phyloP scores from a whole-genome alignment of 2,329 filamentous ascomycete species.

The Cladophialophora carrionii region DNA sequence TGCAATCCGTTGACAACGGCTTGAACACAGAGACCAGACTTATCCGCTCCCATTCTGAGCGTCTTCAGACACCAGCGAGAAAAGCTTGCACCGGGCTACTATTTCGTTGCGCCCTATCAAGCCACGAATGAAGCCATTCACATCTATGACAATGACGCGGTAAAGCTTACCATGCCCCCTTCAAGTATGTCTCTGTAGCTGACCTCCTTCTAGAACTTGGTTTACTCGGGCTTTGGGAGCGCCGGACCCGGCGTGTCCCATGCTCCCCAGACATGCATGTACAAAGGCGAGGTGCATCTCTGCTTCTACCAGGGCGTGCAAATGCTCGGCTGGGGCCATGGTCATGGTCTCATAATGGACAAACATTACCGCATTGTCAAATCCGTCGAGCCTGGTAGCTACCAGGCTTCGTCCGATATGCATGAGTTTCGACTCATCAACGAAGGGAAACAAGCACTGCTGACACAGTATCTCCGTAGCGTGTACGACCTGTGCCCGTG shows the following conservation, averaged over 20 bases:
- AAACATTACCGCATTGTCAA: slow-evolving; percentile 54
- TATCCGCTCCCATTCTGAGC: slow-evolving; percentile 45
- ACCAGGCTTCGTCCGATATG: slow-evolving; percentile 51
- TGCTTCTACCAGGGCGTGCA: slow-evolving; percentile 59
- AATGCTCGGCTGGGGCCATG: slow-evolving; percentile 56
- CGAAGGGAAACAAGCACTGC: slow-evolving; percentile 48
- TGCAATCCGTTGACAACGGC: slow-evolving; percentile 10
- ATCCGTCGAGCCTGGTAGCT: slow-evolving; percentile 48
- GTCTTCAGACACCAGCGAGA: slow-evolving; percentile 40
- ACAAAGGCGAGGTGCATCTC: slow-evolving; percentile 54
- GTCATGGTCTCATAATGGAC: slow-evolving; percentile 59
- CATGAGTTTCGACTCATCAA: slow-evolving; percentile 57
- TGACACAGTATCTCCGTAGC: slow-evolving; percentile 50
- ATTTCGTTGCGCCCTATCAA: slow-evolving; percentile 57
- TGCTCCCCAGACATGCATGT: slow-evolving; percentile 54
- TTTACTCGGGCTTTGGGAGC: slow-evolving; percentile 56
- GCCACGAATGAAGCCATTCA: slow-evolving; percentile 55
- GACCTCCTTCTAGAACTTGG: slow-evolving; percentile 46
- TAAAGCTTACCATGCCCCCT: slow-evolving; percentile 35
- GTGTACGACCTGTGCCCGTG: slow-evolving; percentile 54
- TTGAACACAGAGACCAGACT: slow-evolving; percentile 45
- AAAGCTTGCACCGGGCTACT: slow-evolving; percentile 53
- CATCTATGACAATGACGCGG: slow-evolving; percentile 57
- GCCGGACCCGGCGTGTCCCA: slow-evolving; percentile 56
- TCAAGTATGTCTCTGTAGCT: not conserved